Percentiles rank a stretch among this genome's conserved stretches.
phyloP scores from a whole-genome alignment of 805 yeast genomes.

The Myxozyma neotropica region DNA sequence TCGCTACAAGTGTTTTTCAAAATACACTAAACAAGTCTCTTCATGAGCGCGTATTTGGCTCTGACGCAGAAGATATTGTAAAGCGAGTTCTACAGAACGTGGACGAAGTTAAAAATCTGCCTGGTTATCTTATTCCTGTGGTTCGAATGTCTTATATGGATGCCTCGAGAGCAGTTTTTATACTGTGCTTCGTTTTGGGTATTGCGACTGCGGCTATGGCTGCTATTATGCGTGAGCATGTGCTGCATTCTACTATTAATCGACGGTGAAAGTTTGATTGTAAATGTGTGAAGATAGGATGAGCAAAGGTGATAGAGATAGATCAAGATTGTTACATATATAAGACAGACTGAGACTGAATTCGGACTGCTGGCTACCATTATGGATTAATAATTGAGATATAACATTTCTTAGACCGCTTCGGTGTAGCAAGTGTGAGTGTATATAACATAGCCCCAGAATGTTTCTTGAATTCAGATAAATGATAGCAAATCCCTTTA shows the following conservation, averaged over 20 bases:
- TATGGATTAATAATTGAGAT: no score
- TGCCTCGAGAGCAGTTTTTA: slow-evolving; percentile 30
- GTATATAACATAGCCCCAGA: no score
- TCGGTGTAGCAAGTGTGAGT: no score
- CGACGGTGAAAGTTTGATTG: slow-evolving; percentile 8
- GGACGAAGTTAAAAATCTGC: slow-evolving; percentile 19
- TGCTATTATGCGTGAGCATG: slow-evolving; percentile 30
- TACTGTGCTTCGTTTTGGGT: slow-evolving; percentile 21
- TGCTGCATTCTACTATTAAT: slow-evolving; percentile 24
- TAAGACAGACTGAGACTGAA: no score
- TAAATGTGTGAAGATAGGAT: not conserved
- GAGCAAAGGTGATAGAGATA: not conserved
- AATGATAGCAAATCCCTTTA: no score
- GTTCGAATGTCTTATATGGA: slow-evolving; percentile 27
- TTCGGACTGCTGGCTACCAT: no score
- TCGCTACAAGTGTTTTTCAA: slow-evolving; percentile 60
- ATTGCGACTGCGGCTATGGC: slow-evolving; percentile 21
- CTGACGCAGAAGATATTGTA: slow-evolving; percentile 26
- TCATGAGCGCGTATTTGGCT: slow-evolving; percentile 19
- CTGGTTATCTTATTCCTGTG: slow-evolving; percentile 18
- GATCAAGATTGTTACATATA: no score
- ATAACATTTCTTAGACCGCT: no score
- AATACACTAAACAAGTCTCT: slow-evolving; percentile 42
- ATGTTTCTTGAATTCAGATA: no score
- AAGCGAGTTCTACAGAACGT: slow-evolving; percentile 20